Base-by-base conservation (phyloP, 169 alveolate species). In the Amoebophrya sp. region DNA sequence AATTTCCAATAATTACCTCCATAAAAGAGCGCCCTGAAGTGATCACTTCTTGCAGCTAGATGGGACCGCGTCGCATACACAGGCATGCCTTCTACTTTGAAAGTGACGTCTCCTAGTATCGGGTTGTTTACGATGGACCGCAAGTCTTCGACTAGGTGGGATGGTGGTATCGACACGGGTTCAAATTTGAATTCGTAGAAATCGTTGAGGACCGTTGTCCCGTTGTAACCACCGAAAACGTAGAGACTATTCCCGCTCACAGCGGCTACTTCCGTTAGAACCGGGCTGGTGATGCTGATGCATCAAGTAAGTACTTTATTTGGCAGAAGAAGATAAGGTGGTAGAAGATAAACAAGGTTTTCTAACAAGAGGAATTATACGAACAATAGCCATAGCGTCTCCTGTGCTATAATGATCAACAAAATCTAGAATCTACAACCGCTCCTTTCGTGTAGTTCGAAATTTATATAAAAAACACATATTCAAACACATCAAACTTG, bases 231-330 rank as follows among this genome's bases (percentile, higher is more conserved):
- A n/a, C 94, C 94, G 91, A 92, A 92, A 54, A 92, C 94, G 53
- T 92, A 92, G 78, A 92, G 78, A 26, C 92, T 89, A 41, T 92
- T 92, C 91, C 90, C 90, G 90, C 77, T 89, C 77, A 92, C 94
- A 92, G 65, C 65, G 41, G 96, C 95, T 0, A 96, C 95, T 92
- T n/a, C n/a, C n/a, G n/a, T n/a, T n/a, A n/a, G n/a, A n/a, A n/a
- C n/a, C n/a, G n/a, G n/a, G n/a, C n/a, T n/a, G n/a, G n/a, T n/a
- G n/a, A n/a, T n/a, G n/a, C n/a, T n/a, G n/a, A n/a, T n/a, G n/a
- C n/a, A n/a, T n/a, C n/a, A n/a, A n/a, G n/a, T n/a, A n/a, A n/a
- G n/a, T n/a, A n/a, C n/a, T n/a, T n/a, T n/a, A n/a, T n/a, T n/a
- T n/a, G n/a, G n/a, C n/a, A n/a, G n/a, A n/a, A n/a, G n/a, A n/a